These are phyloP conservation scores for Collybia mongolica DNA, from an alignment of 768 basidiomycete species.

Conservation along the genomic window DNA sequence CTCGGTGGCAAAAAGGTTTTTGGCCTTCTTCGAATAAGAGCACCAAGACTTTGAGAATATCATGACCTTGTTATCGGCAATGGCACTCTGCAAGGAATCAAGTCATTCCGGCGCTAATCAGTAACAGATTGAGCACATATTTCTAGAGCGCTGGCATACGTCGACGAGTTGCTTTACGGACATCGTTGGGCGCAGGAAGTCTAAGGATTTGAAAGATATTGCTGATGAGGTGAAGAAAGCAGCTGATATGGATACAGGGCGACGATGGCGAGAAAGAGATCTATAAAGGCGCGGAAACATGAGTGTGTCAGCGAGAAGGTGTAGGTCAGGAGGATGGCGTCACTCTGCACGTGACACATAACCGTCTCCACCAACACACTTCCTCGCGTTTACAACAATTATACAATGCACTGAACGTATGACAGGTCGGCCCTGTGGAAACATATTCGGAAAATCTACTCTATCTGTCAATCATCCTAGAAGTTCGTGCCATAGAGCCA, in stretches of 20 bases:
- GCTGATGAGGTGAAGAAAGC: constrained; percentile 28
- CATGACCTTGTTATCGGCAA: constrained; percentile 48
- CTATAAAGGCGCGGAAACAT: constrained; percentile 17
- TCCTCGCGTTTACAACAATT: too few relatives aligned
- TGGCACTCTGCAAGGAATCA: constrained; percentile 33
- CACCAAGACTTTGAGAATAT: constrained; percentile 65
- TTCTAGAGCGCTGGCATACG: constrained; percentile 20
- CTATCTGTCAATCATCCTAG: too few relatives aligned
- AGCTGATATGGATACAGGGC: constrained; percentile 12
- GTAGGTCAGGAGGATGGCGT: constrained; percentile 9
- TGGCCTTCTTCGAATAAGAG: constrained; percentile 50
- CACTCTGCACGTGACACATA: constrained; percentile 12
- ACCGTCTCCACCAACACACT: neutral
- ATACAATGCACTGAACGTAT: too few relatives aligned
- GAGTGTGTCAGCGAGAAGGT: constrained; percentile 12
- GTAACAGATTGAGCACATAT: neutral
- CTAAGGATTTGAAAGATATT: constrained; percentile 7
- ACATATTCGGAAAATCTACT: too few relatives aligned
- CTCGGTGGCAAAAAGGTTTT: constrained; percentile 38
- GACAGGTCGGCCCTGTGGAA: too few relatives aligned
- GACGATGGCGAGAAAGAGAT: constrained; percentile 9
- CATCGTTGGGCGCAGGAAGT: constrained; percentile 26
- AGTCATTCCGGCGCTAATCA: neutral
- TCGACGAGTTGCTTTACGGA: constrained; percentile 42
- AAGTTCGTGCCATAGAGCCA: too few relatives aligned